Conservation (phyloP, 345 rosid species). For the Rhodamnia argentea region DNA sequence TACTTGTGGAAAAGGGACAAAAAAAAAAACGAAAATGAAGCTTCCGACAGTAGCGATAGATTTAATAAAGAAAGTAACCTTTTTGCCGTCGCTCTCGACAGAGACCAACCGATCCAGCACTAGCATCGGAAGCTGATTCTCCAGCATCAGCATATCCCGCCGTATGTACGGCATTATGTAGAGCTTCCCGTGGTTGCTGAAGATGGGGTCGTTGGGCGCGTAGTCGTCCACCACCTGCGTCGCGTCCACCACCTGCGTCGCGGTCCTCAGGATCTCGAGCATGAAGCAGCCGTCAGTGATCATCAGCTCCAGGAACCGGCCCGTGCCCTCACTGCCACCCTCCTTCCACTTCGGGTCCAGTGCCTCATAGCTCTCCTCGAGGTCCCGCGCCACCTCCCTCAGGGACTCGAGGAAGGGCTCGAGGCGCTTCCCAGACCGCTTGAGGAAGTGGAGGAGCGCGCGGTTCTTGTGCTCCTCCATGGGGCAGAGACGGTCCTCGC, state of each 20-base stretch:
- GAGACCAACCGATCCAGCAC: not conserved
- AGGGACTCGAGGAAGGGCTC: conserved; percentile 8
- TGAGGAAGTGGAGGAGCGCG: conserved; percentile 16
- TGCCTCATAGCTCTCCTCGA: not conserved
- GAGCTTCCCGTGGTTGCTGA: not conserved
- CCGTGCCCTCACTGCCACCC: not conserved
- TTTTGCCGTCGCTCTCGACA: not conserved
- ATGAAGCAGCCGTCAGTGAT: conserved; percentile 3
- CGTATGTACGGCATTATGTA: not conserved
- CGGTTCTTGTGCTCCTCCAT: conserved; percentile 26
- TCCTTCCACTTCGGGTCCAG: not conserved
- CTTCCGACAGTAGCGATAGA: not conserved
- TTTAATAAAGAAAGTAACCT: not conserved
- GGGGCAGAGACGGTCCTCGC: rapidly evolving
- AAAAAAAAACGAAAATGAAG: not conserved
- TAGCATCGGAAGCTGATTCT: conserved; percentile 4
- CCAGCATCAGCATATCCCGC: conserved; percentile 3
- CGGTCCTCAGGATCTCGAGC: not conserved
- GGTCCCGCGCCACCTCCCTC: not conserved
- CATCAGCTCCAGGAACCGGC: not conserved
- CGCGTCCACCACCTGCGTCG: not conserved
- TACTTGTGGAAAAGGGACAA: not conserved
- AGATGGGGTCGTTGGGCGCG: not conserved
- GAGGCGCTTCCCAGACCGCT: conserved; percentile 10
- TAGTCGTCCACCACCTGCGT: not conserved